phyloP scores from a whole-genome alignment of 2,329 filamentous ascomycete species.

The Trichoderma citrinoviride region DNA sequence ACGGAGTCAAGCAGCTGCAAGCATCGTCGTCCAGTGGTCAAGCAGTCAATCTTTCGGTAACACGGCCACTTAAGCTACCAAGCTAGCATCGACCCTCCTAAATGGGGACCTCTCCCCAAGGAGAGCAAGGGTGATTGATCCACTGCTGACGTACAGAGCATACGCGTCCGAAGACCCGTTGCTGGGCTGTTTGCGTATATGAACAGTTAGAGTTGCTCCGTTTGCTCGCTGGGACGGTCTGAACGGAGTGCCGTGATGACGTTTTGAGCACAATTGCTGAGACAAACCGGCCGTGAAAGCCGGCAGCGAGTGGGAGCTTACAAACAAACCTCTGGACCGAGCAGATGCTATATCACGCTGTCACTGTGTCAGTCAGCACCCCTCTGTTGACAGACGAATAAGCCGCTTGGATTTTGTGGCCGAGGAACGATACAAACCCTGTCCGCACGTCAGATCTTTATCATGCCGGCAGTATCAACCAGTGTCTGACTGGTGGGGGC shows the following conservation, averaged over 20 bases:
- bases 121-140: slow-evolving; percentile 5
- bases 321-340: neutral
- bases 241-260: slow-evolving; percentile 1
- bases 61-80: slow-evolving; percentile 17
- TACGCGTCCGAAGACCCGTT: slow-evolving; percentile 5
- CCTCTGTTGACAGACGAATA: neutral
- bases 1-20: neutral
- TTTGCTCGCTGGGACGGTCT: slow-evolving; percentile 14
- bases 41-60: slow-evolving; percentile 6
- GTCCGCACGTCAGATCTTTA: slow-evolving; percentile 4
- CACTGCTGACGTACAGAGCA: slow-evolving; percentile 19
- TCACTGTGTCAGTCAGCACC: neutral
- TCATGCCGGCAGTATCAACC: neutral
- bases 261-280: neutral
- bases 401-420: neutral
- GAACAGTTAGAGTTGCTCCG: neutral
- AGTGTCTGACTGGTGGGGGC: neutral
- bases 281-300: neutral
- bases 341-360: neutral
- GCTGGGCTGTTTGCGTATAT: slow-evolving; percentile 1
- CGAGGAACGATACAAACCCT: neutral
- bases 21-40: neutral
- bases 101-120: neutral
- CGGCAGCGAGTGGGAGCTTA: neutral
- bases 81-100: slow-evolving; percentile 9